Base-by-base conservation (phyloP, 495 filamentous ascomycete species). In the Cercophora samala region DNA sequence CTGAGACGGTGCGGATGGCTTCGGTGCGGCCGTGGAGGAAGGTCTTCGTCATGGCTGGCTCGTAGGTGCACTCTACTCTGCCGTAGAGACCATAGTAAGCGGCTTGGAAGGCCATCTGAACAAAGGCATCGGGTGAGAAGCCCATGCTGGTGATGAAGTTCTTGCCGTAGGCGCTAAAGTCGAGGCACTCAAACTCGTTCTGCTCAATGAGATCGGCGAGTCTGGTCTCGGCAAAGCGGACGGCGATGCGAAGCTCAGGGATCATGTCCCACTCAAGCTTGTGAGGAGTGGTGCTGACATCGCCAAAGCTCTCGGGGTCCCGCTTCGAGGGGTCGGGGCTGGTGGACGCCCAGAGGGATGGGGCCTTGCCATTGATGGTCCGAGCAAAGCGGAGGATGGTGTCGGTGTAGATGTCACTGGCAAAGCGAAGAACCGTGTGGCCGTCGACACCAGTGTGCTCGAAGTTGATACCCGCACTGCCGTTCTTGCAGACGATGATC, bases 41-140 rank as follows among this genome's bases (percentile, higher is more conserved):
- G 63, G 87, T 78, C 78, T 99, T 99, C 18, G 95, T 99, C 95
- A 99, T 99, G 26, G 95, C 93, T 18, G 95, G 96, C 78, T 99
- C 95, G 76, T 99, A 99, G 2, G 91, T 94, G 74, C 91, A 96
- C 78, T 98, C 95, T 5, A 97, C 84, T 4, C 92, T 87, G 5
- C 95, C 95, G 71, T 99, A 99, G 37, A 99, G 87, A 29, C 96
- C 95, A 73, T 98, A 99, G 81, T 99, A 98, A 17, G 96, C 95
- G 26, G 95, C 95, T 77, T 99, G 95, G 81, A 97, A 98, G 4
- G 95, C 96, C 95, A 98, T 98, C 76, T 99, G 95, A 32, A 99
- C 91, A 70, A 97, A 99, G 1, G 95, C 95, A 76, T 99, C 95
- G 0, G 95, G 95, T 0, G 95, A 97, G 75, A 98, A 96, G 24